Evolutionary conservation across 306 rosid genomes (phyloP), one percentile per base, ranked within the genome.

Genomic region (Lathyrus tuberosus): DNA sequence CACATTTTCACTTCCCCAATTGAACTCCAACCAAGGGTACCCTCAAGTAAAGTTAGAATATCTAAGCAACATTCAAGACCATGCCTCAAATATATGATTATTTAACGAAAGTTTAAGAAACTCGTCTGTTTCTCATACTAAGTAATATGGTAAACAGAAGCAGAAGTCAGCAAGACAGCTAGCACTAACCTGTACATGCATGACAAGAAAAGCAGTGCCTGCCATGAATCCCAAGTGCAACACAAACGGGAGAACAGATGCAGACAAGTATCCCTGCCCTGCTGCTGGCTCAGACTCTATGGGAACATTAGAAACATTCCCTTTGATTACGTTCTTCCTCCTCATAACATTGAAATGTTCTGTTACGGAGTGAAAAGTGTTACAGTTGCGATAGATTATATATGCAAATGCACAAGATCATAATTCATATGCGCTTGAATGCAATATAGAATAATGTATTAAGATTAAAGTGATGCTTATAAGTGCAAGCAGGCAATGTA

Each of bases 181-280:
- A 58, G 61, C 38, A 67, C 91, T 65, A 69, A 90, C 98, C 97
- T 94, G 95, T 48, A 94, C 98, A 69, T 90, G 97, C 98, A 87
- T 87, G 84, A 94, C 87, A 75, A 94, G 69, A 75, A 94, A 85
- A 52, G 84, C 88, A n/a, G 89, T 85, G 70, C 84, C 80, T 60
- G 88, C 86, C 93, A 94, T 82, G 82, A 94, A 85, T 71, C 84
- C 97, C 87, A 85, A 66, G 76, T 94, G 97, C 17, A 90, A 69
- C 71, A 90, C 79, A 73, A 84, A 90, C 8, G 98, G 98, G 47
- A 94, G 94, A 70, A 84, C 91, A 44, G 84, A 81, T 67, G 86
- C 78, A 53, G 98, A 88, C 64, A 82, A 66, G 81, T 81, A 85
- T 71, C 97, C 95, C 2, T 33, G 59, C 72, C 41, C 56, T 3